phyloP scores from a whole-genome alignment of 306 rosid genomes.

The Alnus glutinosa region DNA sequence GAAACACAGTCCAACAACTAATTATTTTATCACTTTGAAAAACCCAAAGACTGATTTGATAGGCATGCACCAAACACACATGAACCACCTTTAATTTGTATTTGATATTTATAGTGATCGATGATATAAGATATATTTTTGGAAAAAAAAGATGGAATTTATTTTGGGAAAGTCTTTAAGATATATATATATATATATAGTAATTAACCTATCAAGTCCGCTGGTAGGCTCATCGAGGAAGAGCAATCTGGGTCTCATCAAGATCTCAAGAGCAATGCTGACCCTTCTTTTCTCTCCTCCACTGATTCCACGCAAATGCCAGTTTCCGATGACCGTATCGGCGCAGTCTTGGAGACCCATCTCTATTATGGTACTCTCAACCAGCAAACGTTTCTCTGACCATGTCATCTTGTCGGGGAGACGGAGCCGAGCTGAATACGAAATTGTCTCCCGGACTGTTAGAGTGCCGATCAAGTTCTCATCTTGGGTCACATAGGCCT shows the following conservation, averaged over 20 bases:
- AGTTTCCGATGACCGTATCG: conserved; percentile 87
- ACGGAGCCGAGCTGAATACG: conserved; percentile 78
- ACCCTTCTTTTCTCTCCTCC: conserved; percentile 97
- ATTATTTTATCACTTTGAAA: no score
- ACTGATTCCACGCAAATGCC: conserved; percentile 97
- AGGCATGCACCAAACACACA: no score
- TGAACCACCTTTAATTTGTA: no score
- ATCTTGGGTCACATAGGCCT: conserved; percentile 99
- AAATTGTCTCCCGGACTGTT: conserved; percentile 82
- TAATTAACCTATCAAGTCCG: conserved; percentile 77
- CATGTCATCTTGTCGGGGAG: conserved; percentile 76
- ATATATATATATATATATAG: no score
- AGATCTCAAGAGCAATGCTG: conserved; percentile 91
- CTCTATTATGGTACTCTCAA: conserved; percentile 86
- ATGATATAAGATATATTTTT: no score
- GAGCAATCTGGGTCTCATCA: conserved; percentile 86
- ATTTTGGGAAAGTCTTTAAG: no score
- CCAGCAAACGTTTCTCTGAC: conserved; percentile 67
- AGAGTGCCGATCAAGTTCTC: conserved; percentile 91
- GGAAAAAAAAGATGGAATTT: no score
- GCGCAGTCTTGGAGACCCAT: conserved; percentile 99
- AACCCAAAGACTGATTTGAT: no score
- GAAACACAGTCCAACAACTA: no score
- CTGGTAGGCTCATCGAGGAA: conserved; percentile 99
- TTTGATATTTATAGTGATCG: no score